Evolutionary conservation across 2,329 filamentous ascomycete species (phyloP).

Genomic region (Ambrosiella xylebori): DNA sequence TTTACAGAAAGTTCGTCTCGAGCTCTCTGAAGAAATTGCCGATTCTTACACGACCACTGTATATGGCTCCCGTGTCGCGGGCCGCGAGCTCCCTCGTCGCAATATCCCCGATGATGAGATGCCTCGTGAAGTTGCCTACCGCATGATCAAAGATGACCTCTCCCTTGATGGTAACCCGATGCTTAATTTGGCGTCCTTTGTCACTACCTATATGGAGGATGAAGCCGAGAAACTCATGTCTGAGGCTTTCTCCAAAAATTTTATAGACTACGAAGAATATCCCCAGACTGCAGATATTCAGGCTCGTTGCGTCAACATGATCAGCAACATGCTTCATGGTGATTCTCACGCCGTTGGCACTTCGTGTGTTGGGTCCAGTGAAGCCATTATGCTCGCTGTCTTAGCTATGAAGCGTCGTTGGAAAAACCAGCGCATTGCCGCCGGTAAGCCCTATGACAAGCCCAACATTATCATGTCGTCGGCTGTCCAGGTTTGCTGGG

Average conservation of each 20-base stretch:
- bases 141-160: constrained; percentile 90
- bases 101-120: constrained; percentile 85
- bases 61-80: constrained; percentile 74
- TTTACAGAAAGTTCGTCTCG: constrained; percentile 27
- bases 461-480: constrained; percentile 95
- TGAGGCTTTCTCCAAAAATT: constrained; percentile 86
- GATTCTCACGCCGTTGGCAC: constrained; percentile 57
- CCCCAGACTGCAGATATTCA: constrained; percentile 71
- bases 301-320: constrained; percentile 84
- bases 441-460: constrained; percentile 59
- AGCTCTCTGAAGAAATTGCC: constrained; percentile 29
- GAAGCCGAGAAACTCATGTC: constrained; percentile 93
- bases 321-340: constrained; percentile 74
- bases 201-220: constrained; percentile 96
- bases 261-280: constrained; percentile 79
- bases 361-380: constrained; percentile 74
- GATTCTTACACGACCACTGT: constrained; percentile 59
- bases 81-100: constrained; percentile 59
- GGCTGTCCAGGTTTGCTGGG: constrained; percentile 89
- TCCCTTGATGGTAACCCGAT: constrained; percentile 84
- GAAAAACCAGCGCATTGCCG: constrained; percentile 71
- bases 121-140: constrained; percentile 84
- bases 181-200: constrained; percentile 76
- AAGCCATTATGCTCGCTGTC: constrained; percentile 68
- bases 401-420: constrained; percentile 92